Evolutionary conservation across 352 stramenopile species (phyloP), one percentile per base, ranked within the genome.

Genomic region (Phytophthora meadii): DNA sequence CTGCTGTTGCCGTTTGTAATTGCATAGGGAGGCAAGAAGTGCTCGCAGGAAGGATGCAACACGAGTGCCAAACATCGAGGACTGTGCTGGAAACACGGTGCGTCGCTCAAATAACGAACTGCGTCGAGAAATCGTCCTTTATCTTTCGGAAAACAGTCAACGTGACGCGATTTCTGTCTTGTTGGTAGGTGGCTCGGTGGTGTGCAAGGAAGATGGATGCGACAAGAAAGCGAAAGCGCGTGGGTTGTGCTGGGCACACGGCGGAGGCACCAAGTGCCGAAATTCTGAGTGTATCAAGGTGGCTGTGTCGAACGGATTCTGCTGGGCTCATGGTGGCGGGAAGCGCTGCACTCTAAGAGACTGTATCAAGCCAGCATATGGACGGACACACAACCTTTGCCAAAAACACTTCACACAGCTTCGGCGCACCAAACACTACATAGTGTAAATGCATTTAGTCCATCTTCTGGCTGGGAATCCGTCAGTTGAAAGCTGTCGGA

Each of bases 221-320:
- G 27, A 53, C 46, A 53, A 53, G 25, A 53, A 53, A 10, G 46
- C 46, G 12, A 91, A 92, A 54, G 87, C 82, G 7, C 68, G 81
- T 11, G 85, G 85, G 25, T 78, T 88, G 48, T 93, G 85, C 64
- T 92, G 84, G 85, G 86, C 78, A 1, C 85, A 94, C 54, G 85
- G 85, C 40, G 83, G 85, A 5, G 85, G 85, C n/a, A 86, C 76
- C 30, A 72, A 72, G 49, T 87, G 77, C 54, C 70, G 66, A 41
- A 40, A 68, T 14, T 39, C 50, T 15, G 30, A 65, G 42, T 84
- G 77, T 58, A 48, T 37, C 12, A 83, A 80, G 61, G 77, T 79
- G 52, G 68, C 73, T 4, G 68, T 84, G 14, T 82, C 76, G 6
- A 59, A 70, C 15, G 65, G 70, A 0, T 59, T 58, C 9, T 84